Percentiles rank a stretch among this genome's conserved stretches.
Conservation (phyloP, 257 asterid genomes). For the Datura wrightii region DNA sequence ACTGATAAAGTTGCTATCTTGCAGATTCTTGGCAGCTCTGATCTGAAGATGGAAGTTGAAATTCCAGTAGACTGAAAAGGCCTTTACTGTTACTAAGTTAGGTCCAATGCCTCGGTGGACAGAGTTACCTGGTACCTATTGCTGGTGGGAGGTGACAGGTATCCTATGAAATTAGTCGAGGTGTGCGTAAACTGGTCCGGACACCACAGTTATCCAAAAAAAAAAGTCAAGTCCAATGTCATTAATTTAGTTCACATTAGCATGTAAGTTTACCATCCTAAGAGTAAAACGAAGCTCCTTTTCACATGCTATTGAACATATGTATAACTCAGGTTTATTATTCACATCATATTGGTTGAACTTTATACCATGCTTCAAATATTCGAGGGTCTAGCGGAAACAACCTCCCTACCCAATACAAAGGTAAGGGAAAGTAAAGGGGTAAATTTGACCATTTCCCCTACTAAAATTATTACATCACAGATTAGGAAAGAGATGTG, state of each 20-base stretch:
- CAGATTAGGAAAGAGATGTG: too few relatives aligned
- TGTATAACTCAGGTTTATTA: not conserved
- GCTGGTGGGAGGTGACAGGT: too few relatives aligned
- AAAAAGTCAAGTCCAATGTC: not conserved
- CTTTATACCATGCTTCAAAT: not conserved
- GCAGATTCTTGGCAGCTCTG: conserved; percentile 73
- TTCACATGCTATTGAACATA: not conserved
- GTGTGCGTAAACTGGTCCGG: too few relatives aligned
- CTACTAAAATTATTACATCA: too few relatives aligned
- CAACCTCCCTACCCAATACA: not conserved
- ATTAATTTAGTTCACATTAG: not conserved
- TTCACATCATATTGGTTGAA: not conserved
- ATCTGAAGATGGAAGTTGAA: conserved; percentile 73
- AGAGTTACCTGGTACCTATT: too few relatives aligned
- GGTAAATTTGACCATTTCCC: too few relatives aligned
- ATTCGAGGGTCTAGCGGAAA: not conserved
- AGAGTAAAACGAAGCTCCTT: not conserved
- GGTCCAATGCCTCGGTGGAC: not conserved
- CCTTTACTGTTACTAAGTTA: not conserved
- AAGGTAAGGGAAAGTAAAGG: not conserved
- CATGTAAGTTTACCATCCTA: not conserved
- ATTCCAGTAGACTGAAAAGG: conserved; percentile 71
- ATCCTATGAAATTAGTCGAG: too few relatives aligned
- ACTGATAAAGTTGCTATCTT: not conserved
- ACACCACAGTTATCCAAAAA: too few relatives aligned